phyloP scores from a whole-genome alignment of 768 basidiomycete species.

The Suillus sp. region DNA sequence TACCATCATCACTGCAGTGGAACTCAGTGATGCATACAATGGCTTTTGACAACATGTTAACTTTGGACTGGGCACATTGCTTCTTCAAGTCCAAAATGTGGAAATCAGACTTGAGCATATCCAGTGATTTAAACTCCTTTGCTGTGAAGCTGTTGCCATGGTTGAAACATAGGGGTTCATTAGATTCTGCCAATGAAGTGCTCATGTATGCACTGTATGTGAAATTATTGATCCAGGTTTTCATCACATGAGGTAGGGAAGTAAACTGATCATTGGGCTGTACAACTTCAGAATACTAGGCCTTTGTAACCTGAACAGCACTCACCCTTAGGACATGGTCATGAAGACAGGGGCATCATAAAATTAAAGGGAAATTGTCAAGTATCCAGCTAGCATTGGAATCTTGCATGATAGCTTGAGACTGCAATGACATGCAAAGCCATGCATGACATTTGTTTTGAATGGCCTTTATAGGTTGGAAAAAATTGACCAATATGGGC shows the following conservation, averaged over 20 bases:
- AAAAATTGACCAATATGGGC: not conserved
- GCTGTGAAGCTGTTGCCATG: not conserved
- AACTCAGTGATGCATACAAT: not conserved
- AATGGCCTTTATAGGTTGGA: not conserved
- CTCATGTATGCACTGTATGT: not conserved
- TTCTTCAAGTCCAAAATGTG: constrained; percentile 4
- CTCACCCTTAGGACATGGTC: not conserved
- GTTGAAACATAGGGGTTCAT: not conserved
- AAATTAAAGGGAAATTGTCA: not conserved
- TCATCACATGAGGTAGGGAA: not conserved
- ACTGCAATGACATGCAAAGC: not conserved
- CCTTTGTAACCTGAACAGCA: not conserved
- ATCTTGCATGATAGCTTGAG: not conserved
- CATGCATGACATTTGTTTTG: constrained; percentile 3
- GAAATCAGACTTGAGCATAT: not conserved
- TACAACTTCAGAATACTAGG: not conserved
- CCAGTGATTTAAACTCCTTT: not conserved
- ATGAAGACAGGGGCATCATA: not conserved
- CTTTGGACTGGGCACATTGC: constrained; percentile 1
- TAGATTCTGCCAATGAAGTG: not conserved
- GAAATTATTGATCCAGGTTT: not conserved
- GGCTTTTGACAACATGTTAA: not conserved
- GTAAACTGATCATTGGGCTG: not conserved
- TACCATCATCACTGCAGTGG: not conserved
- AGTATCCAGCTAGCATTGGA: not conserved